phyloP scores from a whole-genome alignment of 2,329 filamentous ascomycete species.

The Bipolaris victoriae region DNA sequence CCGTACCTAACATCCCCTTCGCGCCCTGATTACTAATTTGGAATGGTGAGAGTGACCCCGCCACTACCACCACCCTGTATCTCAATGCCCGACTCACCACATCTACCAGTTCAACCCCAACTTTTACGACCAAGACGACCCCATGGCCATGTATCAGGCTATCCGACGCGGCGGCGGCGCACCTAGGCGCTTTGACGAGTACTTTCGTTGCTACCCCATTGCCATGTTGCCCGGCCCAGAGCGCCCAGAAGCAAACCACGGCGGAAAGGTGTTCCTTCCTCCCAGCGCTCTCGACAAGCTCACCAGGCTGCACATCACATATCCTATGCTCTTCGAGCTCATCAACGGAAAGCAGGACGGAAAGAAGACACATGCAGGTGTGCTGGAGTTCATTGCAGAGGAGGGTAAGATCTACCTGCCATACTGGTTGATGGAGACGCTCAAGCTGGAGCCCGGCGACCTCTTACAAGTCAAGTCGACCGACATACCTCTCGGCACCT shows the following conservation, averaged over 20 bases:
- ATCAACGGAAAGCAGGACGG: constrained; percentile 90
- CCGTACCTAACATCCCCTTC: not conserved
- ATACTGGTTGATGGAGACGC: constrained; percentile 96
- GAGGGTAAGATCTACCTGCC: constrained; percentile 96
- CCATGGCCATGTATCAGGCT: constrained; percentile 62
- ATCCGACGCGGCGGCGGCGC: constrained; percentile 56
- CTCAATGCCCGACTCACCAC: constrained; percentile 22
- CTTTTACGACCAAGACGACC: constrained; percentile 61
- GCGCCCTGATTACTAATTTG: constrained; percentile 4
- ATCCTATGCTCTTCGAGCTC: constrained; percentile 95
- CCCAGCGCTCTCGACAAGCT: constrained; percentile 96
- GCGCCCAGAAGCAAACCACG: constrained; percentile 88
- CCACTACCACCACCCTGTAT: constrained; percentile 24
- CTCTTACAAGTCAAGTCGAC: constrained; percentile 95
- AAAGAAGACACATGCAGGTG: constrained; percentile 87
- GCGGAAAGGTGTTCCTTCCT: constrained; percentile 97
- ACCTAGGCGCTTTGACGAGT: constrained; percentile 91
- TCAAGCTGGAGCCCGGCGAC: constrained; percentile 88
- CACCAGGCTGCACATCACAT: constrained; percentile 93
- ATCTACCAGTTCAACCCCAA: constrained; percentile 49
- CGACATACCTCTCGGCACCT: constrained; percentile 83
- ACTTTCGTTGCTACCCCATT: constrained; percentile 96
- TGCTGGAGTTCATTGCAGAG: constrained; percentile 96
- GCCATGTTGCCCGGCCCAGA: constrained; percentile 92
- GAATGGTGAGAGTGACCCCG: constrained; percentile 43